Conservation (phyloP, 345 rosid genomes). For the Eucalyptus viminalis region DNA sequence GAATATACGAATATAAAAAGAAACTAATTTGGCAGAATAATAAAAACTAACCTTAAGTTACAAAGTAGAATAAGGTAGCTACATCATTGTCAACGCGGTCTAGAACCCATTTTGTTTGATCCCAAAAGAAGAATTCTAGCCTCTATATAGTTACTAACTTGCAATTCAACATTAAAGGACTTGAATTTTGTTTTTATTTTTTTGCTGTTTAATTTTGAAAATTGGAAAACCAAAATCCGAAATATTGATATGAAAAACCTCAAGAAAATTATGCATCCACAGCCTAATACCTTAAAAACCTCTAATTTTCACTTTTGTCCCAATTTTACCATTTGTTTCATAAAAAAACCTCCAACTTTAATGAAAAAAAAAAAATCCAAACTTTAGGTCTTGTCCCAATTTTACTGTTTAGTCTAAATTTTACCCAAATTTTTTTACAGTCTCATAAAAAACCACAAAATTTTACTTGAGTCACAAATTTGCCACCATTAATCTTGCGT, state of each 20-base stretch:
- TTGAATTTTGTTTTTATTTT: background rate
- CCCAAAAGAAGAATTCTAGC: background rate
- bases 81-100: too few relatives aligned
- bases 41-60: background rate
- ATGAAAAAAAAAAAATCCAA: accelerated
- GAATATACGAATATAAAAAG: background rate
- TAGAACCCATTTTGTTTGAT: background rate
- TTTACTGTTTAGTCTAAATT: accelerated
- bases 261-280: too few relatives aligned
- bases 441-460: too few relatives aligned
- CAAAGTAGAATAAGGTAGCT: background rate
- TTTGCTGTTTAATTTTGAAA: background rate
- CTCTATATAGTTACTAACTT: background rate
- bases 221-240: too few relatives aligned
- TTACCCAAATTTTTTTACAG: accelerated
- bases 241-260: too few relatives aligned
- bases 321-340: too few relatives aligned
- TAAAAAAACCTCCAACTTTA: too few relatives aligned
- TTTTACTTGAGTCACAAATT: too few relatives aligned
- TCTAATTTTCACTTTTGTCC: too few relatives aligned
- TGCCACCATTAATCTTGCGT: too few relatives aligned
- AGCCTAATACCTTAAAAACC: too few relatives aligned
- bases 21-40: background rate
- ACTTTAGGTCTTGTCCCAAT: accelerated
- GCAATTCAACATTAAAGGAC: background rate